Evolutionary conservation across 805 yeast genomes (phyloP).

Genomic region (Candida broadrunensis): DNA sequence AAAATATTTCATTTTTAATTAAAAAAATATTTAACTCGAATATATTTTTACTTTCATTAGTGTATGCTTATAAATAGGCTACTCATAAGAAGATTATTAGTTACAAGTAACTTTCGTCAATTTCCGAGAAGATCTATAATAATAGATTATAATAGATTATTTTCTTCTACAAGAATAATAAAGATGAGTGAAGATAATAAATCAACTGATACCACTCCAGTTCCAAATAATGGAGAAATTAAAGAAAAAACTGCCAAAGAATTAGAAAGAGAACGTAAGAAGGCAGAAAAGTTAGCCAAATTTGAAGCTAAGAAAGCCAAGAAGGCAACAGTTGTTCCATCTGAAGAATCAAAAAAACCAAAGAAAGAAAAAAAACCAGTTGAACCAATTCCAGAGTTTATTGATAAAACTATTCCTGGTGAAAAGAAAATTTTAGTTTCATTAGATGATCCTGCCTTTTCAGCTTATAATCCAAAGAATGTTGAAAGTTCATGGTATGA

Average conservation of each 20-base stretch:
- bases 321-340: constrained; percentile 43
- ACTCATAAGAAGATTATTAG: constrained; percentile 9
- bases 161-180: neutral
- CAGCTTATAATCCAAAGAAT: constrained; percentile 87
- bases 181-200: constrained; percentile 10
- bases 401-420: constrained; percentile 81
- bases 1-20: neutral
- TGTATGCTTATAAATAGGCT: constrained; percentile 15
- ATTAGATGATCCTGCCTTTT: constrained; percentile 87
- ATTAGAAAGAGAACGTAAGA: constrained; percentile 80
- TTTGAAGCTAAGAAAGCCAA: constrained; percentile 80
- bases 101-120: constrained; percentile 4
- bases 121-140: constrained; percentile 1
- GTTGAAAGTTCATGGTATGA: constrained; percentile 97
- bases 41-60: neutral
- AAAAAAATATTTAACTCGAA: neutral
- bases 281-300: constrained; percentile 84
- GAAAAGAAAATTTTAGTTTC: constrained; percentile 87
- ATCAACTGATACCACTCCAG: constrained; percentile 3
- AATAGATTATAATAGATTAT: constrained; percentile 3
- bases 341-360: constrained; percentile 52
- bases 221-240: constrained; percentile 15
- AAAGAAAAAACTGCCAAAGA: constrained; percentile 73
- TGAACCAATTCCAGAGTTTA: constrained; percentile 79
- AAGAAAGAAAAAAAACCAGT: constrained; percentile 65